Base-by-base conservation (phyloP, 305 asterid species). In the Fraxinus baroniana region DNA sequence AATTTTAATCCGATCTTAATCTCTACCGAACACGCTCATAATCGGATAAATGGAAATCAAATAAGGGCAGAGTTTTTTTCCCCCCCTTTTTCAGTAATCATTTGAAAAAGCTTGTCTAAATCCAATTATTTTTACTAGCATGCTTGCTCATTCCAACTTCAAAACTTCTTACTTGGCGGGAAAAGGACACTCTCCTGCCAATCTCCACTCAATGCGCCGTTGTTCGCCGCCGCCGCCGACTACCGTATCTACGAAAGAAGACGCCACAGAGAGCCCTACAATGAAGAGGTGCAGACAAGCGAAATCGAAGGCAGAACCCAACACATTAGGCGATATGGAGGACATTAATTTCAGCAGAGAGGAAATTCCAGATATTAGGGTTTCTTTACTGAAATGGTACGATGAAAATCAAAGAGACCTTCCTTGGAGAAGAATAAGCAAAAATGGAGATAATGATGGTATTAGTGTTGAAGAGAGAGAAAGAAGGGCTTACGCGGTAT, bases 401-500 rank as follows among this genome's bases (percentile, higher is more conserved):
- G 95, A 91, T 52, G 73, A 81, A 49, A 94, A 94, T 83, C 89
- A 87, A 75, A 91, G 99, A 78, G 99, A 96, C 83, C 89, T 96
- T 24, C 99, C 99, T 7, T 96, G 99, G 99, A 86, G 99, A 86
- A 90, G 92, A 86, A 88, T 89, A 80, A 92, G 91, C 88, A 84
- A 83, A 36, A 72, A 44, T 68, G 68, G 75, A 2, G 83, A 80
- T n/a, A 77, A 10, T 9, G 49, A 33, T 35, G 85, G 83, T 37
- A 86, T 41, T 33, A 77, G 74, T 62, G 81, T 18, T 36, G 94
- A 85, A 62, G 93, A 91, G 78, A 82, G 90, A 37, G 96, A 88
- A 4, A 85, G 52, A 79, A 91, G 87, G 83, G 98, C 95, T 20
- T 96, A 96, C 75, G 99, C 97, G 3, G 98, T 96, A 26, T 96